Evolutionary conservation across 176 grass and related monocot species (phyloP).

Genomic region (Ampelocalamus luodianensis): DNA sequence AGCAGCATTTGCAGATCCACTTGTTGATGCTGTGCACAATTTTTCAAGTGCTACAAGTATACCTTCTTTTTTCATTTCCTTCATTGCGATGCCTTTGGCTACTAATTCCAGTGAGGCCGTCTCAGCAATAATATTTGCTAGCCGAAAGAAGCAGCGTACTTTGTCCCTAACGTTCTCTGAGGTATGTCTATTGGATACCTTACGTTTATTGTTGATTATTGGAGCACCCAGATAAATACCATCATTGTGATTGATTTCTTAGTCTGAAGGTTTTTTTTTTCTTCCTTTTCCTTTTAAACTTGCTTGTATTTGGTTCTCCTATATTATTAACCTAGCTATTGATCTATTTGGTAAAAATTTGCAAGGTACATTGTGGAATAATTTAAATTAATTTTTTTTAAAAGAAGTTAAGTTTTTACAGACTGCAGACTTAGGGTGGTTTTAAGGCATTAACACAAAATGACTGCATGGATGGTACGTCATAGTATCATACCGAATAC

Average conservation of each 20-base stretch:
- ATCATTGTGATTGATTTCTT: not conserved
- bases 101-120: slow-evolving; percentile 97
- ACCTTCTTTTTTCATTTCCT: slow-evolving; percentile 95
- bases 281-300: not conserved
- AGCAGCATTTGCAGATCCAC: slow-evolving; percentile 81
- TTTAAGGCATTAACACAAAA: not conserved
- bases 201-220: not conserved
- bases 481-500: not conserved
- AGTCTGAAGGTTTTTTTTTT: not conserved
- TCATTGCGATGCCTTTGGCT: slow-evolving; percentile 88
- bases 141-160: slow-evolving; percentile 82
- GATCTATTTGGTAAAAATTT: not conserved
- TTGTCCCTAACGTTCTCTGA: slow-evolving; percentile 94
- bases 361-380: not conserved
- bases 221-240: not conserved
- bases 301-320: not conserved
- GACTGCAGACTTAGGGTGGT: not conserved
- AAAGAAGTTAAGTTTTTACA: not conserved
- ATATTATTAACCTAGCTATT: not conserved
- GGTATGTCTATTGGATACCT: slow-evolving; percentile 49
- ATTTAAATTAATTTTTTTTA: not conserved
- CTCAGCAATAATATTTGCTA: slow-evolving; percentile 82
- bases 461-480: not conserved
- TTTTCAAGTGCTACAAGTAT: slow-evolving; percentile 81
- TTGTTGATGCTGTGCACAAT: slow-evolving; percentile 85